Percentiles rank a stretch among this genome's conserved stretches.
phyloP scores from a whole-genome alignment of 2,329 filamentous ascomycete genomes.

The Verticillium klebahnii region DNA sequence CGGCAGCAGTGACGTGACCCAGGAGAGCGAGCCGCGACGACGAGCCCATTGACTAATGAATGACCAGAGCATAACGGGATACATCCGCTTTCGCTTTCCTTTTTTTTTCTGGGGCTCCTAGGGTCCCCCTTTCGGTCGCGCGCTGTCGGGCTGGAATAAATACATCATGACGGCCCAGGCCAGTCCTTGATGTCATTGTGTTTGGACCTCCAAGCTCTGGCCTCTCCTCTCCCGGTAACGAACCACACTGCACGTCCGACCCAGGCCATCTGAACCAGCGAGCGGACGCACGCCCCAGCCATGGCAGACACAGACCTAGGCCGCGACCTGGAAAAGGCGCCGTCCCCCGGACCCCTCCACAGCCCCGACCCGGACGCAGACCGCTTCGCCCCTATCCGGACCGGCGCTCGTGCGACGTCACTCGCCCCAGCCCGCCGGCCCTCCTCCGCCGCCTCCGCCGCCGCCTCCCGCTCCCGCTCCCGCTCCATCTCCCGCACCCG shows the following conservation, averaged over 20 bases:
- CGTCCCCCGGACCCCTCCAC: background rate
- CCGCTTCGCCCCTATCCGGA: background rate
- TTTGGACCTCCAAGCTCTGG: no score
- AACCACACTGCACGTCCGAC: no score
- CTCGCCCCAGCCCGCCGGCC: background rate
- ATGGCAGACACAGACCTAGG: constrained; percentile 2
- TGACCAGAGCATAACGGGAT: background rate
- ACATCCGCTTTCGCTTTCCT: background rate
- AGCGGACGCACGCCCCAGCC: background rate
- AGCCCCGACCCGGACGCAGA: background rate
- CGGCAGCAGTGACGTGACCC: background rate
- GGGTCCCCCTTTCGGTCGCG: background rate
- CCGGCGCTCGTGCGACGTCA: background rate
- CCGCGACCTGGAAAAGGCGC: constrained; percentile 19
- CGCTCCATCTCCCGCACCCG: constrained; percentile 20
- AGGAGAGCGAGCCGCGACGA: background rate
- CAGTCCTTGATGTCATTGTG: no score
- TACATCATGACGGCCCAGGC: background rate
- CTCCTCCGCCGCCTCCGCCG: background rate
- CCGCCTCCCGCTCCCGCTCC: background rate
- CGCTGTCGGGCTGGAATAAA: background rate
- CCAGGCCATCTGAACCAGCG: no score
- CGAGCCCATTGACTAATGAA: background rate
- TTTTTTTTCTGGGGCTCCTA: background rate
- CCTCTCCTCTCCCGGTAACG: no score